Conservation (phyloP, 495 filamentous ascomycete genomes). For the Letharia lupina region DNA sequence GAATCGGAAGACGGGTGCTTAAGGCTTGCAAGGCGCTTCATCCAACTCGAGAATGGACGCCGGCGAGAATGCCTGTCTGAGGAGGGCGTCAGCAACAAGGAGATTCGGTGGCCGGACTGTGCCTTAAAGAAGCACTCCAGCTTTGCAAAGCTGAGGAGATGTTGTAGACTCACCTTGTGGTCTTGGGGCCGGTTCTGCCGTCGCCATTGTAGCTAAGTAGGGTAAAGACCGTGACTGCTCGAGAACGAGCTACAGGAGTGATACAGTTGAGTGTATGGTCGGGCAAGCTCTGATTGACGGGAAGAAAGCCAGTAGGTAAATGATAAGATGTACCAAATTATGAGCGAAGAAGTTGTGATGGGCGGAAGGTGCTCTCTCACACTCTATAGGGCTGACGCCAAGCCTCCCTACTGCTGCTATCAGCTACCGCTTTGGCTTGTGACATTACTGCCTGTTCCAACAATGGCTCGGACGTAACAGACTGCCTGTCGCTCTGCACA, state of each 20-base stretch:
- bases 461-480: neutral
- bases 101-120: neutral
- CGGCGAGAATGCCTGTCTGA: slow-evolving; percentile 62
- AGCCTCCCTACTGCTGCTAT: neutral
- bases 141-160: neutral
- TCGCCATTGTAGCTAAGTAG: slow-evolving; percentile 45
- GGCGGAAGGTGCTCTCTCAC: neutral
- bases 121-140: neutral
- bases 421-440: neutral
- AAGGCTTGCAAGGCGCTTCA: slow-evolving; percentile 86
- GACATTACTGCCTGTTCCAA: neutral
- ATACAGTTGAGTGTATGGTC: neutral
- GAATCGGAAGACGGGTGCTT: slow-evolving; percentile 53
- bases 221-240: neutral
- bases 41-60: slow-evolving; percentile 82
- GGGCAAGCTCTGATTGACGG: neutral
- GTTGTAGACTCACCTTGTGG: slow-evolving; percentile 50
- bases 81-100: slow-evolving; percentile 23
- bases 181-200: slow-evolving; percentile 54
- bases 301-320: neutral
- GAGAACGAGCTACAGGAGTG: neutral
- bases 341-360: neutral
- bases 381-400: neutral
- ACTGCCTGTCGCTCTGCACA: neutral
- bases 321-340: neutral